Percentiles rank a stretch among this genome's conserved stretches.
These are phyloP conservation scores for Cucumis hystrix DNA, from an alignment of 306 rosid species.

Conservation along the genomic window DNA sequence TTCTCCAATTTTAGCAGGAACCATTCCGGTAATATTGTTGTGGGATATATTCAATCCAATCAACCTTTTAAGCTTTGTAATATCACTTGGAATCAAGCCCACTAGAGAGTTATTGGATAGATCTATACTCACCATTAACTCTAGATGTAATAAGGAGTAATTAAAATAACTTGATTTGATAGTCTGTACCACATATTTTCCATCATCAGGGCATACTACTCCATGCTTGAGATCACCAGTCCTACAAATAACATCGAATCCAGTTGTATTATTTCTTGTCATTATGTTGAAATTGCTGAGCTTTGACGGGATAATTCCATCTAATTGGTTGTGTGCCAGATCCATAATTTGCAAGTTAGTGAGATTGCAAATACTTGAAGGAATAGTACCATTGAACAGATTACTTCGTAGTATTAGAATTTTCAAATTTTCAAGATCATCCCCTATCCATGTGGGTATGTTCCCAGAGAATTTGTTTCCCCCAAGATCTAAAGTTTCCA, in stretches of 20 bases:
- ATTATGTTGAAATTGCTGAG: not conserved
- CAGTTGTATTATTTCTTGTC: not conserved
- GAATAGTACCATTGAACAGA: not conserved
- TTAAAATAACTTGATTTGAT: not conserved
- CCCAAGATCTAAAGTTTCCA: not conserved
- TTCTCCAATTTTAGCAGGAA: not conserved
- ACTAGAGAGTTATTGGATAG: not conserved
- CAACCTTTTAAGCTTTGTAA: not conserved
- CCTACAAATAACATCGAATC: too few relatives aligned
- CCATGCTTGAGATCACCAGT: rapidly evolving
- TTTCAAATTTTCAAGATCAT: not conserved
- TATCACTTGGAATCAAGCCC: not conserved
- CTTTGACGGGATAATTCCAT: not conserved
- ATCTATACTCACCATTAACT: not conserved
- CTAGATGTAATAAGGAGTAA: rapidly evolving
- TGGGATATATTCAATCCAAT: not conserved
- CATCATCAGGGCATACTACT: rapidly evolving
- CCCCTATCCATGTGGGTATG: not conserved
- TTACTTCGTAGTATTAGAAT: not conserved
- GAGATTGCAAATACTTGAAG: not conserved
- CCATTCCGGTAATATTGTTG: not conserved
- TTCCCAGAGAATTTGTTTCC: not conserved
- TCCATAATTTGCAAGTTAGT: not conserved
- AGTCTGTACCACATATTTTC: not conserved
- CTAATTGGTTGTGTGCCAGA: not conserved